Evolutionary conservation across 371 early-diverging fungal species (phyloP), one percentile per base, ranked within the genome.

Genomic region (Mucor irregularis): DNA sequence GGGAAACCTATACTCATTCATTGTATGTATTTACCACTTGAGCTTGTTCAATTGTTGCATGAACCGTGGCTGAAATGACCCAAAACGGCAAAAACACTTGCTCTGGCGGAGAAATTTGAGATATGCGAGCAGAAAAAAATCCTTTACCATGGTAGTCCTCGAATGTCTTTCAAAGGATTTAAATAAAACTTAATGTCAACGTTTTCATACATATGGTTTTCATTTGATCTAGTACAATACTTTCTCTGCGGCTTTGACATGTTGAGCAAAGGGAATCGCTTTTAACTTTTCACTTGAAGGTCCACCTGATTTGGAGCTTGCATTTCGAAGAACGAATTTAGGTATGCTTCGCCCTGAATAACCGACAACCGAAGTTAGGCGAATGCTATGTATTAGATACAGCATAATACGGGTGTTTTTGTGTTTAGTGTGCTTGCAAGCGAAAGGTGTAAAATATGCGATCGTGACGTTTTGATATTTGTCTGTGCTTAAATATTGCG

Each of bases 51-150:
- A 85, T 69, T 16, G 70, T 64, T 13, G 80, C 67, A 26, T 63
- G 66, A 14, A 85, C 77, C 26, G 70, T 71, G 17, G 76, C 79
- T 37, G 82, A 78, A 3, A 79, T 77, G 1, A 79, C 78, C 85
- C 85, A 85, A 47, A 82, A 85, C 0, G 85, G 85, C 17, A 85
- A 56, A 53, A 77, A 85, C 5, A 69, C 61, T 52, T 83, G 77
- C 45, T 81, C 76, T 16, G 81, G 75, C n/a, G 76, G 69, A 8
- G 74, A 67, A 2, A 73, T 69, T 13, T 66, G 60, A 13, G 61
- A 66, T 21, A 75, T 38, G 10, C 74, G 77, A 13, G 71, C 73
- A 1, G 85, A 78, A 53, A 85, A 85, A 63, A 82, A 85, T 29
- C 82, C 82, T n/a, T 70, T 77, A 10, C 81, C 80, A 44, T 85